phyloP scores from a whole-genome alignment of 768 basidiomycete genomes.

The Peribolospora baueri region DNA sequence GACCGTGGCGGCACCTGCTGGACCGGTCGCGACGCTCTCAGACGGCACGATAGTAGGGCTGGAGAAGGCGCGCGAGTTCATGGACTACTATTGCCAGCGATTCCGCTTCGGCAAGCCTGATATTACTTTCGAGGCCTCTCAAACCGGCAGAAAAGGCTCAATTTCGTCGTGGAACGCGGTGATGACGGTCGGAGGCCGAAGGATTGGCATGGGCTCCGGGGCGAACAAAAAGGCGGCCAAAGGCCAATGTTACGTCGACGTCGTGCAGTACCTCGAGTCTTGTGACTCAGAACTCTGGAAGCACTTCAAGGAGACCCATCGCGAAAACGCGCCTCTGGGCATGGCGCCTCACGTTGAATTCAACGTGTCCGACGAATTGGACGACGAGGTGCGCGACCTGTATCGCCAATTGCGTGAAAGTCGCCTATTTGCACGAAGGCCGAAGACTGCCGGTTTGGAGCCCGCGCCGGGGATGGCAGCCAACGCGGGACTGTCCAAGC shows the following conservation, averaged over 20 bases:
- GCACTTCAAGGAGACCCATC: slow-evolving; percentile 33
- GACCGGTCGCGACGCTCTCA: slow-evolving; percentile 25
- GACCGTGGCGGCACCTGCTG: not conserved
- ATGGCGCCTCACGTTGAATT: slow-evolving; percentile 38
- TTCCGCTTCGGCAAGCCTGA: slow-evolving; percentile 53
- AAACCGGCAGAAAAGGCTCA: slow-evolving; percentile 6
- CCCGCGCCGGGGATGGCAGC: no score
- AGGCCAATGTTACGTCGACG: slow-evolving; percentile 59
- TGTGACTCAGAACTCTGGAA: slow-evolving; percentile 66
- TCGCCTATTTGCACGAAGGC: no score
- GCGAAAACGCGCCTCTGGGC: slow-evolving; percentile 42
- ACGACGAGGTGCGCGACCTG: slow-evolving; percentile 46
- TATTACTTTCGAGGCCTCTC: slow-evolving; percentile 28
- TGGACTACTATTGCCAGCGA: slow-evolving; percentile 77
- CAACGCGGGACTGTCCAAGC: slow-evolving; percentile 7
- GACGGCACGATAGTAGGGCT: slow-evolving; percentile 41
- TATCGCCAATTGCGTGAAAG: slow-evolving; percentile 25
- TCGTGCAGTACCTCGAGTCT: slow-evolving; percentile 56
- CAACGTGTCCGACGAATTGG: slow-evolving; percentile 35
- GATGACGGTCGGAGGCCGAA: slow-evolving; percentile 48
- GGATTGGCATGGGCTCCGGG: slow-evolving; percentile 57
- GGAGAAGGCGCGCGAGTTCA: slow-evolving; percentile 60
- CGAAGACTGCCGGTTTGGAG: no score
- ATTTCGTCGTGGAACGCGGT: slow-evolving; percentile 37
- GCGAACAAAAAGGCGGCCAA: slow-evolving; percentile 45